Conservation (phyloP, 139 green algal species). For the Auxenochlorella pyrenoidosa region DNA sequence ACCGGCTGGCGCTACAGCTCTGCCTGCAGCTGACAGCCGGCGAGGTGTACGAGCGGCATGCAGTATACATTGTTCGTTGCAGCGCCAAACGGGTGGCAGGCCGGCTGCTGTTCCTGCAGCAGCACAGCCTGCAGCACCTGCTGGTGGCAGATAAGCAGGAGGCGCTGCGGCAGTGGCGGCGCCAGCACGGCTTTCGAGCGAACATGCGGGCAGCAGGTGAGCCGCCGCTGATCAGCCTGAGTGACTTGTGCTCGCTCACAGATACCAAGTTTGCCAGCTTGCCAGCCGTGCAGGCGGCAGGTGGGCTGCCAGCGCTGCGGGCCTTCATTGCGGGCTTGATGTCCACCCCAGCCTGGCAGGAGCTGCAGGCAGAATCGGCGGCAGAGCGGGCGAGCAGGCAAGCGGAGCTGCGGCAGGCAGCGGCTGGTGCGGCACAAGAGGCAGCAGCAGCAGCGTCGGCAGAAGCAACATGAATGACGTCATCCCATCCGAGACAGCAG, state of each 20-base stretch:
- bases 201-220: neutral
- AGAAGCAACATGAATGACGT: too few species aligned
- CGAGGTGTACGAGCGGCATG: neutral
- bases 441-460: too few species aligned
- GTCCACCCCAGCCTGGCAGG: too few species aligned
- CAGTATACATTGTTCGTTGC: neutral
- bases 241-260: neutral
- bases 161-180: neutral
- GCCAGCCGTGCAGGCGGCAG: too few species aligned
- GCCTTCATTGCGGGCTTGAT: too few species aligned
- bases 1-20: conserved; percentile 16
- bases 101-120: conserved; percentile 13
- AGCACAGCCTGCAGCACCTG: neutral
- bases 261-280: conserved; percentile 5
- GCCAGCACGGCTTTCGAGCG: neutral
- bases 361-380: too few species aligned
- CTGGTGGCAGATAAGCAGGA: neutral
- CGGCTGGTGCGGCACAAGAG: too few species aligned
- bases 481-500: too few species aligned
- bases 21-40: neutral
- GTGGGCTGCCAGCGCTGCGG: too few species aligned
- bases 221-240: neutral
- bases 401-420: too few species aligned
- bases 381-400: too few species aligned
- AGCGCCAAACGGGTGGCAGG: neutral